phyloP scores from a whole-genome alignment of 176 grass and related monocot genomes.

The Oryza coarctata region DNA sequence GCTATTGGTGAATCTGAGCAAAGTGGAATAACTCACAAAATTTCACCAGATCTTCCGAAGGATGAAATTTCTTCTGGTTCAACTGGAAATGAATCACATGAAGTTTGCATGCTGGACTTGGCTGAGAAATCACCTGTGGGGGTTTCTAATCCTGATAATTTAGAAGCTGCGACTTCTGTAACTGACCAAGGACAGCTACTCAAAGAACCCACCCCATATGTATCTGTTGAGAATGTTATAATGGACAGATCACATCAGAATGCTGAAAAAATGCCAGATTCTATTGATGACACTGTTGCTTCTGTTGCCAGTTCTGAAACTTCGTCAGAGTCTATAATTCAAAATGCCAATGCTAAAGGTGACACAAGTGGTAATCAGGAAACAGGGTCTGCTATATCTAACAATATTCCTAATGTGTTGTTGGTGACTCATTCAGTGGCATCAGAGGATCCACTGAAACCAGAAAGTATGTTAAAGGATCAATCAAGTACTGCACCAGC shows the following conservation, averaged over 20 bases:
- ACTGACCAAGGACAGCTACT: conserved; percentile 20
- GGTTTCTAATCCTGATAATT: conserved; percentile 14
- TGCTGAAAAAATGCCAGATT: conserved; percentile 18
- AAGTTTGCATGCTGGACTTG: neutral
- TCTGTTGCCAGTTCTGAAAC: conserved; percentile 23
- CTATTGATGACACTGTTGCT: conserved; percentile 11
- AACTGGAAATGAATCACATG: conserved; percentile 24
- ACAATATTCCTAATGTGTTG: neutral
- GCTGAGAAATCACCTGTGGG: conserved; percentile 27
- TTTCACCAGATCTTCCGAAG: conserved; percentile 18
- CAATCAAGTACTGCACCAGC: conserved; percentile 28
- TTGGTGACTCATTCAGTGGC: conserved; percentile 4
- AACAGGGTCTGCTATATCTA: conserved; percentile 11
- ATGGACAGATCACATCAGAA: neutral
- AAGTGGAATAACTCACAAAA: conserved; percentile 13
- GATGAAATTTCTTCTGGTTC: conserved; percentile 37
- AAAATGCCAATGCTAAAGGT: conserved; percentile 32
- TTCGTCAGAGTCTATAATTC: conserved; percentile 26
- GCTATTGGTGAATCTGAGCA: conserved; percentile 16
- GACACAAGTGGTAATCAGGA: conserved; percentile 35
- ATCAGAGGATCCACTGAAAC: conserved; percentile 39
- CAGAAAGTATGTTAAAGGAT: conserved; percentile 42
- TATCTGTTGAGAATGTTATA: conserved; percentile 23
- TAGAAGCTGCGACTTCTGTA: conserved; percentile 21
- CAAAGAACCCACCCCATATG: conserved; percentile 29